These are phyloP conservation scores for Alternaria arborescens DNA, from an alignment of 2,329 filamentous ascomycete species.

Conservation along the genomic window DNA sequence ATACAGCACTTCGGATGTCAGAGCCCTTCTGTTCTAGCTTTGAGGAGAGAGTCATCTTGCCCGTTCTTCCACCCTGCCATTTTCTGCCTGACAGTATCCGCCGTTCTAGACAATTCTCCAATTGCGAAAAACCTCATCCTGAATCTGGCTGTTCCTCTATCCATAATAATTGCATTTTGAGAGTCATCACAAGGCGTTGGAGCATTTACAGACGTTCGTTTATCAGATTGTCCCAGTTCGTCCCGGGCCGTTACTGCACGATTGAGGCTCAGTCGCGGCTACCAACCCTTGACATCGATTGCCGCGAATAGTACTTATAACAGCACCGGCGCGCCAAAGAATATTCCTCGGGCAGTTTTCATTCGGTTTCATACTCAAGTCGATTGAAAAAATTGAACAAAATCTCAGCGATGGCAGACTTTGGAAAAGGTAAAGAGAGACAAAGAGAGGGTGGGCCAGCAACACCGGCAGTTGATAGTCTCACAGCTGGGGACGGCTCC, in stretches of 20 bases:
- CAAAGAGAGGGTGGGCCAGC: neutral
- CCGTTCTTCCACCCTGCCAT: neutral
- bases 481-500: neutral
- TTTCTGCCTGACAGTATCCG: neutral
- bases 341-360: neutral
- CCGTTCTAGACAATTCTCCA: neutral
- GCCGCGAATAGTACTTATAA: neutral
- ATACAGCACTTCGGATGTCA: neutral
- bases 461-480: neutral
- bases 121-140: too few relatives aligned
- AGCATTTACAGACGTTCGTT: slow-evolving; percentile 3
- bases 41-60: neutral
- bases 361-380: too few relatives aligned
- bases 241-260: slow-evolving; percentile 9
- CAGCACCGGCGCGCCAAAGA: neutral
- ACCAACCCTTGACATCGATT: slow-evolving; percentile 1
- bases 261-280: slow-evolving; percentile 11
- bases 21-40: slow-evolving; percentile 5
- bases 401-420: neutral
- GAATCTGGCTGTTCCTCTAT: neutral
- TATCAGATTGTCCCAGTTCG: slow-evolving; percentile 4
- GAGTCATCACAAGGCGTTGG: neutral
- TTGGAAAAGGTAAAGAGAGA: slow-evolving; percentile 12
- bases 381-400: neutral
- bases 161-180: neutral